Conservation (phyloP, 1,284 basidiomycete species). For the Coriolopsis trogii region DNA sequence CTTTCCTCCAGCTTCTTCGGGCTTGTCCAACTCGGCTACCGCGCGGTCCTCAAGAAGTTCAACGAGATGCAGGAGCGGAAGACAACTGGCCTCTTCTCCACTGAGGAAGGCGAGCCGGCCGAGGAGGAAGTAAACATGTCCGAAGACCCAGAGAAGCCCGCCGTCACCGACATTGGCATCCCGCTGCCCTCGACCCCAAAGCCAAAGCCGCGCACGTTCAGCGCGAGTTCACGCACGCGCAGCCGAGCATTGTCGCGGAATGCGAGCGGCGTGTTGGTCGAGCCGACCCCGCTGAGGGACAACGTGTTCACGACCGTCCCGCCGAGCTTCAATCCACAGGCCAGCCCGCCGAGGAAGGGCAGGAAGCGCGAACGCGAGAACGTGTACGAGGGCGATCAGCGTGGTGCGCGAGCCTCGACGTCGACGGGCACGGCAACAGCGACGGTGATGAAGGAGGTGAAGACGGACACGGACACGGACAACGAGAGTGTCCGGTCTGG, state of each 20-base stretch:
- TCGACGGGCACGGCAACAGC: not conserved
- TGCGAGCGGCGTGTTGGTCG: conserved; percentile 5
- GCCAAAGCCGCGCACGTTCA: conserved; percentile 3
- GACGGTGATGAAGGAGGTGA: not conserved
- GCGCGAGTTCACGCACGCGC: conserved; percentile 34
- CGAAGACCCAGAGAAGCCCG: conserved; percentile 1
- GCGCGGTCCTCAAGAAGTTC: conserved; percentile 46
- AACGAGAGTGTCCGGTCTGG: too few species aligned
- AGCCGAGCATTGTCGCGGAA: conserved; percentile 8
- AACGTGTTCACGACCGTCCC: conserved; percentile 29
- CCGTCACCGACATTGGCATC: conserved; percentile 31
- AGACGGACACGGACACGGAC: not conserved
- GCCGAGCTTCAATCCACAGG: conserved; percentile 14
- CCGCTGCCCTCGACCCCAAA: conserved; percentile 31
- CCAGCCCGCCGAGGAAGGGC: conserved; percentile 12
- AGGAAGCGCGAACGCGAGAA: conserved; percentile 17
- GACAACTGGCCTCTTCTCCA: not conserved
- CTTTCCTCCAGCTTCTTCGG: conserved; percentile 44
- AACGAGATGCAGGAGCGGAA: conserved; percentile 27
- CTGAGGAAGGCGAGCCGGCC: not conserved
- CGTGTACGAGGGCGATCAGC: not conserved
- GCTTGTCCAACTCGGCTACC: conserved; percentile 69
- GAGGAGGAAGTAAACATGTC: conserved; percentile 5
- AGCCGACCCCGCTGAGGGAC: conserved; percentile 11
- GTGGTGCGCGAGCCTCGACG: not conserved